A percentile compares a stretch with the other conserved stretches of the same genome.
phyloP scores from a whole-genome alignment of 129 eudicot genomes.

The Gnaphalium uliginosum region DNA sequence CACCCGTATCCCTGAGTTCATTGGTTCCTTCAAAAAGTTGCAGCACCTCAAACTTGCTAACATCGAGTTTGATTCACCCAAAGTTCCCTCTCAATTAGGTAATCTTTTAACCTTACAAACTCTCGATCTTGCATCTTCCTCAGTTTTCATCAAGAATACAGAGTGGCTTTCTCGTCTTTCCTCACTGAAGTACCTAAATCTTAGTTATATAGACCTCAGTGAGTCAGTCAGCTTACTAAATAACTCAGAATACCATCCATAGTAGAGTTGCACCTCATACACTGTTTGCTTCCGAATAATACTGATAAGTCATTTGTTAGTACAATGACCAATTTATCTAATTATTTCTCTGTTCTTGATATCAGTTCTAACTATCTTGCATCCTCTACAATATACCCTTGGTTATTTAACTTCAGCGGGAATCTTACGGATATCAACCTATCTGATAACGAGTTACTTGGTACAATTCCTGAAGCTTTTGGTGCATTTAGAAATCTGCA shows the following conservation, averaged over 20 bases:
- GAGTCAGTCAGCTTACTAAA: constrained; percentile 15
- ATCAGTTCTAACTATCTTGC: constrained; percentile 20
- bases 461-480: constrained; percentile 32
- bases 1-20: constrained; percentile 33
- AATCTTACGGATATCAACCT: constrained; percentile 32
- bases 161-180: constrained; percentile 40
- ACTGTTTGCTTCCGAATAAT: constrained; percentile 24
- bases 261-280: constrained; percentile 29
- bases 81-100: constrained; percentile 31
- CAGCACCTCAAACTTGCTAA: constrained; percentile 35
- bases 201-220: constrained; percentile 33
- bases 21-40: constrained; percentile 34
- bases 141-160: constrained; percentile 11
- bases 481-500: constrained; percentile 23
- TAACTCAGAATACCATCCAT: constrained; percentile 26
- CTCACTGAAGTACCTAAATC: constrained; percentile 29
- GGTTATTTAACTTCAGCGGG: constrained; percentile 29
- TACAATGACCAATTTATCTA: constrained; percentile 19
- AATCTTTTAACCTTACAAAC: constrained; percentile 38
- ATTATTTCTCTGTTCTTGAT: constrained; percentile 25
- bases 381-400: constrained; percentile 23
- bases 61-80: constrained; percentile 30
- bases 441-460: constrained; percentile 25
- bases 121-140: constrained; percentile 37
- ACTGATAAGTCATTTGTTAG: constrained; percentile 13